Base-by-base conservation (phyloP, 176 grass and related monocot genomes). In the bread wheat (Triticum aestivum) region DNA sequence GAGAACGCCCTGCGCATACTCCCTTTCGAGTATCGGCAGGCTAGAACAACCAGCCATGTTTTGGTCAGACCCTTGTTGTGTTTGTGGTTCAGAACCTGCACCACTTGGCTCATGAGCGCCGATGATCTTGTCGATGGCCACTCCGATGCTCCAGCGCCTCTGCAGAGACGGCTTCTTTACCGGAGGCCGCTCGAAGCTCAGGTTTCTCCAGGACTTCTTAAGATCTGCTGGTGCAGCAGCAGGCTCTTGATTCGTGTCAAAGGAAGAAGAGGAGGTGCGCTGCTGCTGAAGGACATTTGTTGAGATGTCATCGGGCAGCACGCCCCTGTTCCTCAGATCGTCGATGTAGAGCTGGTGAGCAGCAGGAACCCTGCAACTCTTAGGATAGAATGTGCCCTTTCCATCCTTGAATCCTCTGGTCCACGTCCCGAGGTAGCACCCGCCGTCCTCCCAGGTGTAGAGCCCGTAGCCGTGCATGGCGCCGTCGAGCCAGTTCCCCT, bases 1-100 rank as follows among this genome's bases (percentile, higher is more conserved):
- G 65, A 99, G 86, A 76, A 99, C 89, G 45, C 97, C 97, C 88
- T 99, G 97, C 92, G 94, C 88, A 62, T 99, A 99, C 80, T 96
- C 92, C 85, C 94, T 92, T 62, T 99, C 97, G 33, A 97, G 87
- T 61, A 97, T 91, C 20, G 94, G 90, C 29, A 90, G 70, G 85
- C 82, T 59, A 11, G 49, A 52, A 65, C 84, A 82, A 82, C 94
- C 94, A 23, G 39, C 67, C 61, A 71, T 76, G 52, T 76, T 87
- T 77, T 86, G 86, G 69, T 86, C 90, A 79, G 79, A 8, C 7
- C 38, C 38, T 8, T 91, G 86, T 77, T 91, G 86, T 77, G 86
- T 76, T 84, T 94, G 88, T 73, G 86, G 71, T 37, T 64, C 77
- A 88, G 77, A 89, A 72, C 33, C 82, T 67, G 79, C 92, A 70